Percentiles rank a stretch among this genome's conserved stretches.
Evolutionary conservation across 192 early-diverging fungal genomes (phyloP).

Genomic region (Entomortierella parvispora): DNA sequence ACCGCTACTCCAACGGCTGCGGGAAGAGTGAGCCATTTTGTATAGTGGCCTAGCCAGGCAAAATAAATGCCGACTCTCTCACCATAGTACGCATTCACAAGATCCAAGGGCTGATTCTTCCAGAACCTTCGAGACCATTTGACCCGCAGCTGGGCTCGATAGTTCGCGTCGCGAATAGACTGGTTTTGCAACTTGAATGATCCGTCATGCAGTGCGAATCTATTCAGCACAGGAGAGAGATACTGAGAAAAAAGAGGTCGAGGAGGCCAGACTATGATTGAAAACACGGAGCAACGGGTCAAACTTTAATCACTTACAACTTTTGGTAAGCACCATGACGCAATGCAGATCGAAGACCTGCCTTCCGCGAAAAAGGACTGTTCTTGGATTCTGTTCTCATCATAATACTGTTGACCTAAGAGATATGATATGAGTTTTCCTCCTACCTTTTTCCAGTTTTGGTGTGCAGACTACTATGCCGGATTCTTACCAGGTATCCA

Average conservation of each 20-base stretch:
- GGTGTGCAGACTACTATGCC: no score
- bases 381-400: slow-evolving; percentile 32
- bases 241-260: no score
- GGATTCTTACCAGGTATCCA: slow-evolving; percentile 41
- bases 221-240: no score
- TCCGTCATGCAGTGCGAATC: slow-evolving; percentile 67
- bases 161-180: slow-evolving; percentile 11
- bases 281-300: not conserved
- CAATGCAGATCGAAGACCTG: slow-evolving; percentile 29
- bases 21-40: slow-evolving; percentile 63
- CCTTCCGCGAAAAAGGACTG: slow-evolving; percentile 16
- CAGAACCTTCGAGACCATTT: slow-evolving; percentile 57
- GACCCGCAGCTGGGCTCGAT: slow-evolving; percentile 55
- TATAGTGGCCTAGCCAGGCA: slow-evolving; percentile 74
- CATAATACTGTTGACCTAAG: slow-evolving; percentile 34
- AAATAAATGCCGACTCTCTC: slow-evolving; percentile 75
- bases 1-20: slow-evolving; percentile 60
- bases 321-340: slow-evolving; percentile 32
- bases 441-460: no score
- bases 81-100: slow-evolving; percentile 68
- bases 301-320: slow-evolving; percentile 17
- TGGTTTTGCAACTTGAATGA: slow-evolving; percentile 15
- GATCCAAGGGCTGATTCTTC: slow-evolving; percentile 54
- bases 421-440: no score
- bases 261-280: not conserved